Conservation (phyloP, 1,284 basidiomycete genomes). For the Irpex rosettiformis region DNA sequence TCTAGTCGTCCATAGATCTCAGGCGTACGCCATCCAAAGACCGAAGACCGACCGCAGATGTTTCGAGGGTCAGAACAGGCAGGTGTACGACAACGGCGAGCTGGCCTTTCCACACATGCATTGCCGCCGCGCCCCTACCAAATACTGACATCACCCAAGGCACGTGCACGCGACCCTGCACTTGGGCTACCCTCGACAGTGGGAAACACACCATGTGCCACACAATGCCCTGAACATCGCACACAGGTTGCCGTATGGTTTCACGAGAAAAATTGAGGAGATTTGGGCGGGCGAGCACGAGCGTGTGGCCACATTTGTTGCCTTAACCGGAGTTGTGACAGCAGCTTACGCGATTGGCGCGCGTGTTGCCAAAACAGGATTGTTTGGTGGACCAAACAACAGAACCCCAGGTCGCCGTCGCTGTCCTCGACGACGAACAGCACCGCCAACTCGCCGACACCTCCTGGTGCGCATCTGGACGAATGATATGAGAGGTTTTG, state of each 20-base stretch:
- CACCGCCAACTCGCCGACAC: slow-evolving; percentile 12
- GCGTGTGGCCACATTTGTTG: not conserved
- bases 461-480: slow-evolving; percentile 1
- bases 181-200: not conserved
- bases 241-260: not conserved
- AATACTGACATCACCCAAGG: not conserved
- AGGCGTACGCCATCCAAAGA: not conserved
- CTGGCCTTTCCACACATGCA: not conserved
- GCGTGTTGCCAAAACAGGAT: slow-evolving; percentile 11
- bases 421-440: slow-evolving; percentile 27
- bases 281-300: not conserved
- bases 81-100: too few relatives aligned
- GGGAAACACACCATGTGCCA: not conserved
- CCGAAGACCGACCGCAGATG: too few relatives aligned
- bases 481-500: slow-evolving; percentile 6
- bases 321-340: not conserved
- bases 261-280: not conserved
- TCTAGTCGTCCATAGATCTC: not conserved
- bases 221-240: not conserved
- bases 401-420: slow-evolving; percentile 27
- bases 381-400: slow-evolving; percentile 24
- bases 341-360: slow-evolving; percentile 1
- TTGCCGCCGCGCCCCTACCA: too few relatives aligned
- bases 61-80: too few relatives aligned
- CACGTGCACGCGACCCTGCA: not conserved